phyloP scores from a whole-genome alignment of 1,284 basidiomycete genomes.

The Mycosarcoma maydis region DNA sequence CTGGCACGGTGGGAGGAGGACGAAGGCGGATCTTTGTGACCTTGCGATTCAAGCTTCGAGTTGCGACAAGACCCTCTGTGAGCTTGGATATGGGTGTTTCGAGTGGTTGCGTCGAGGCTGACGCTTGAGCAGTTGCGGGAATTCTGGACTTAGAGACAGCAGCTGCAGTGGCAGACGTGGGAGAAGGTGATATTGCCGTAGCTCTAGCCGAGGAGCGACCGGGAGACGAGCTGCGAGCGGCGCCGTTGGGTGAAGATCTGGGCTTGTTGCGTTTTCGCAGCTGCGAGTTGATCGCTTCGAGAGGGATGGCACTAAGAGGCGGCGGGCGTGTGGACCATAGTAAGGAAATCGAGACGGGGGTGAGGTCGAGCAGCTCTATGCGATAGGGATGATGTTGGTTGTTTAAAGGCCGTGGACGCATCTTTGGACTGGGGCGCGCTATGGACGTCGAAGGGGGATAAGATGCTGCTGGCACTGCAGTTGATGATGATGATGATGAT shows the following conservation, averaged over 20 bases:
- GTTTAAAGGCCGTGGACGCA: slow-evolving; percentile 27
- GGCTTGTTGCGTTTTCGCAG: slow-evolving; percentile 36
- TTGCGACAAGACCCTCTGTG: slow-evolving; percentile 50
- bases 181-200: slow-evolving; percentile 37
- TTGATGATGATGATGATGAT: neutral
- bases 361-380: slow-evolving; percentile 58
- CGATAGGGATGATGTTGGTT: slow-evolving; percentile 54
- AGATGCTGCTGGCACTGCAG: slow-evolving; percentile 6
- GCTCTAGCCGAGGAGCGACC: slow-evolving; percentile 29
- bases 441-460: slow-evolving; percentile 4
- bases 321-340: slow-evolving; percentile 57
- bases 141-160: slow-evolving; percentile 20
- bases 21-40: slow-evolving; percentile 51
- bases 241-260: slow-evolving; percentile 4
- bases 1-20: slow-evolving; percentile 27
- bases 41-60: slow-evolving; percentile 49
- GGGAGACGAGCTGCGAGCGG: slow-evolving; percentile 24
- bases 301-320: slow-evolving; percentile 54
- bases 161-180: slow-evolving; percentile 28
- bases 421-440: slow-evolving; percentile 20
- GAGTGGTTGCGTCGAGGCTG: slow-evolving; percentile 1
- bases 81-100: slow-evolving; percentile 42
- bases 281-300: slow-evolving; percentile 38
- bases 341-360: slow-evolving; percentile 57
- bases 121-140: neutral